phyloP scores from a whole-genome alignment of 805 yeast genomes.

The Cyberlindnera suaveolens region DNA sequence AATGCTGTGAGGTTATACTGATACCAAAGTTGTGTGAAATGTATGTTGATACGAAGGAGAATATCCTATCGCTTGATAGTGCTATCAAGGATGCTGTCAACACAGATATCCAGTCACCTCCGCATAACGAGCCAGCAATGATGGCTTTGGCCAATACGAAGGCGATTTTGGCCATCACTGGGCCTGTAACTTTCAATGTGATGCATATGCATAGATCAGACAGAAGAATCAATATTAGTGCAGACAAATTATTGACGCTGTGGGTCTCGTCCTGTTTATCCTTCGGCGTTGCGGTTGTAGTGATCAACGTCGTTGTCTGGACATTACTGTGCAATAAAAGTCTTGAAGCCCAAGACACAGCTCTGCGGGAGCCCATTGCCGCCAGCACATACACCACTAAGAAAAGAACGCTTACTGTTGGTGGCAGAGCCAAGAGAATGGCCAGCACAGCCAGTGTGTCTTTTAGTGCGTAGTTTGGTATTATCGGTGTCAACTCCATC shows the following conservation, averaged over 20 bases:
- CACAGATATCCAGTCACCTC: conserved; percentile 12
- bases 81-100: background rate
- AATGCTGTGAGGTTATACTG: conserved; percentile 4
- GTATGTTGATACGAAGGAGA: conserved; percentile 5
- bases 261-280: conserved; percentile 2
- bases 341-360: conserved; percentile 7
- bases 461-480: conserved; percentile 17
- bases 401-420: conserved; percentile 14
- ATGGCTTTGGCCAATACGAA: conserved; percentile 21
- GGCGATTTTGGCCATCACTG: conserved; percentile 17
- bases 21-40: conserved; percentile 4
- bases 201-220: conserved; percentile 16
- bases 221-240: conserved; percentile 13
- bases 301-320: conserved; percentile 1
- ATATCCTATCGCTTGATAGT: background rate
- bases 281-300: conserved; percentile 1
- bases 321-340: conserved; percentile 3
- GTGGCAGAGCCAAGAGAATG: conserved; percentile 20
- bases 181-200: conserved; percentile 15
- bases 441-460: conserved; percentile 22
- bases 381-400: conserved; percentile 12
- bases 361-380: conserved; percentile 5
- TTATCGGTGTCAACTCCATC: conserved; percentile 6
- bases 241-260: conserved; percentile 5
- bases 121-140: conserved; percentile 16